Evolutionary conservation across 2,329 filamentous ascomycete species (phyloP).

Genomic region (Penicillium sp.): DNA sequence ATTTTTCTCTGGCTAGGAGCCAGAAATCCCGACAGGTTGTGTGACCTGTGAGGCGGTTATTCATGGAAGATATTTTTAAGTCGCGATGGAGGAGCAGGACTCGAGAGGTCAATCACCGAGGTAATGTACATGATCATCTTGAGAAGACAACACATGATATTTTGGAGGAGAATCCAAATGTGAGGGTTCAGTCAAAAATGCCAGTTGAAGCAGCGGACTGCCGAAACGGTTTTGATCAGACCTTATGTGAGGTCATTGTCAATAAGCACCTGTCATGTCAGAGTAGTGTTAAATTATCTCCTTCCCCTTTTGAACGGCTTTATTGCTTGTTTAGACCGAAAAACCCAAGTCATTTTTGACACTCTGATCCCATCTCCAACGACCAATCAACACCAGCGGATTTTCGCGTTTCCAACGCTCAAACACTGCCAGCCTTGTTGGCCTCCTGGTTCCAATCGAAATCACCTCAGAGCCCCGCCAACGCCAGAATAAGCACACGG

Average conservation of each 20-base stretch:
- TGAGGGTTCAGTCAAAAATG: no score
- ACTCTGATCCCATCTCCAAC: not conserved
- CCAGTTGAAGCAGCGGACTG: no score
- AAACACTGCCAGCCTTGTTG: not conserved
- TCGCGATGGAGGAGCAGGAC: not conserved
- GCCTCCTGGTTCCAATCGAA: slow-evolving; percentile 3
- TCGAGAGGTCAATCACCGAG: no score
- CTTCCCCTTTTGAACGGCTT: not conserved
- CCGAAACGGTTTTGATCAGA: not conserved
- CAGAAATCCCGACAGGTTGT: slow-evolving; percentile 10
- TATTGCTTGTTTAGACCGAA: no score
- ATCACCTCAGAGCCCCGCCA: slow-evolving; percentile 15
- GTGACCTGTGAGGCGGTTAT: slow-evolving; percentile 10
- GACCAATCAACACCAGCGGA: slow-evolving; percentile 1
- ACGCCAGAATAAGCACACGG: slow-evolving; percentile 6
- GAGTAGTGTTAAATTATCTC: not conserved
- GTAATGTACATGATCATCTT: no score
- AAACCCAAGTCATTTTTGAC: not conserved
- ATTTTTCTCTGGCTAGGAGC: slow-evolving; percentile 11
- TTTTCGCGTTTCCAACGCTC: not conserved
- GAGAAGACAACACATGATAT: no score
- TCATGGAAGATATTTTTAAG: slow-evolving; percentile 15
- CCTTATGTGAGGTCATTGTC: not conserved
- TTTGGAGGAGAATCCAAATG: not conserved
- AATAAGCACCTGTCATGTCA: not conserved